A percentile compares a stretch with the other conserved stretches of the same genome.
Evolutionary conservation across 331 rosid genomes (phyloP).

Genomic region (Phaseolus coccineus): DNA sequence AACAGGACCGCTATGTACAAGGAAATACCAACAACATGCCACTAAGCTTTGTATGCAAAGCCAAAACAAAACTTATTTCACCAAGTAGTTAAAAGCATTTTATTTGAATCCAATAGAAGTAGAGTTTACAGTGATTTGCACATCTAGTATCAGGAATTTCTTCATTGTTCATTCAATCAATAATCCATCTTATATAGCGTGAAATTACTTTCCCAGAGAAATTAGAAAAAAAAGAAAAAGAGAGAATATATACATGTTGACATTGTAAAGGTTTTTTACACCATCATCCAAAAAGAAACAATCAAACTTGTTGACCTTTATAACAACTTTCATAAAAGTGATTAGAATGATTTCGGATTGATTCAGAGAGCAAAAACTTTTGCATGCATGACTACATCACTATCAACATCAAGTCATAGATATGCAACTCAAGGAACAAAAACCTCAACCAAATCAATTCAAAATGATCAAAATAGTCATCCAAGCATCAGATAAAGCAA

Average conservation of each 20-base stretch:
- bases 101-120: slow-evolving; percentile 17
- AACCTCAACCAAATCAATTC: background rate
- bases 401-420: slow-evolving; percentile 15
- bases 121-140: slow-evolving; percentile 3
- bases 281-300: background rate
- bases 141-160: slow-evolving; percentile 15
- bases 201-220: background rate
- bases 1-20: slow-evolving; percentile 3
- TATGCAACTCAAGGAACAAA: background rate
- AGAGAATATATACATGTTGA: background rate
- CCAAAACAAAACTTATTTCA: slow-evolving; percentile 22
- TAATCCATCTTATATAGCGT: background rate
- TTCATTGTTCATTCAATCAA: slow-evolving; percentile 5
- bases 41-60: background rate
- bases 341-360: background rate
- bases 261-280: background rate
- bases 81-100: background rate
- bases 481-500: slow-evolving; percentile 28
- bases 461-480: background rate
- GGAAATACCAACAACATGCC: slow-evolving; percentile 6
- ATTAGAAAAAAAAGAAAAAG: background rate
- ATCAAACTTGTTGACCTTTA: background rate
- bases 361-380: background rate
- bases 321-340: background rate
- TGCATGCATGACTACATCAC: background rate